Percentiles rank a stretch among this genome's conserved stretches.
phyloP scores from a whole-genome alignment of 495 filamentous ascomycete species.

The Neurospora sp. region DNA sequence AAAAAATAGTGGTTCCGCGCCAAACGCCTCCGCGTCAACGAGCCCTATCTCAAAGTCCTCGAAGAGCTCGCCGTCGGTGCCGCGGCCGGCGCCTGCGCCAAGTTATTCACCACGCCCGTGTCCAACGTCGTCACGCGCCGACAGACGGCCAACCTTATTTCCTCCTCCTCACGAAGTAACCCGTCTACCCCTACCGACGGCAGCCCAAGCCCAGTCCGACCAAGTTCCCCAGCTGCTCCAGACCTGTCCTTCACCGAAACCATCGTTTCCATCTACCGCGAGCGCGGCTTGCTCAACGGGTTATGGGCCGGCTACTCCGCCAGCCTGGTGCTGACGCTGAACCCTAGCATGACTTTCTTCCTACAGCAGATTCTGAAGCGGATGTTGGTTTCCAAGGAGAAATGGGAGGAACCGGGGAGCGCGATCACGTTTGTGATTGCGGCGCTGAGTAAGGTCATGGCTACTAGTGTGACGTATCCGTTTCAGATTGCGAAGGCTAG shows the following conservation, averaged over 20 bases:
- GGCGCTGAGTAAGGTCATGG: conserved; percentile 69
- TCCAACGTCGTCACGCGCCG: conserved; percentile 76
- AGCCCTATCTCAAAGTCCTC: conserved; percentile 47
- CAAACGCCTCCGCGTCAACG: conserved; percentile 35
- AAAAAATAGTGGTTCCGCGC: conserved; percentile 38
- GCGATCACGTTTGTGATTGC: conserved; percentile 54
- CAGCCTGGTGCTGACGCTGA: conserved; percentile 67
- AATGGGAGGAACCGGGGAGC: conserved; percentile 42
- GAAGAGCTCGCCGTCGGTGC: conserved; percentile 75
- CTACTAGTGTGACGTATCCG: conserved; percentile 75
- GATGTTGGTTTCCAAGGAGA: conserved; percentile 38
- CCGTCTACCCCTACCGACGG: background rate
- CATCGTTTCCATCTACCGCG: conserved; percentile 49
- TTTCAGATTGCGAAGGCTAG: conserved; percentile 75
- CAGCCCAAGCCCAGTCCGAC: background rate
- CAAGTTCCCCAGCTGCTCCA: background rate
- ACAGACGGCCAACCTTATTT: conserved; percentile 53
- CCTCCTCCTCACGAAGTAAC: background rate
- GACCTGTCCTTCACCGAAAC: conserved; percentile 46
- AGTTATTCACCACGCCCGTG: conserved; percentile 70
- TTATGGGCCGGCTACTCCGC: conserved; percentile 92
- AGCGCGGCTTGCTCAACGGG: conserved; percentile 59
- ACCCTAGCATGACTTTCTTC: conserved; percentile 80
- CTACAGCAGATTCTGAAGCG: conserved; percentile 63
- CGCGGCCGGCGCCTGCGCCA: conserved; percentile 66